phyloP scores from a whole-genome alignment of 2,329 filamentous ascomycete species.

The Cladosporium velox region DNA sequence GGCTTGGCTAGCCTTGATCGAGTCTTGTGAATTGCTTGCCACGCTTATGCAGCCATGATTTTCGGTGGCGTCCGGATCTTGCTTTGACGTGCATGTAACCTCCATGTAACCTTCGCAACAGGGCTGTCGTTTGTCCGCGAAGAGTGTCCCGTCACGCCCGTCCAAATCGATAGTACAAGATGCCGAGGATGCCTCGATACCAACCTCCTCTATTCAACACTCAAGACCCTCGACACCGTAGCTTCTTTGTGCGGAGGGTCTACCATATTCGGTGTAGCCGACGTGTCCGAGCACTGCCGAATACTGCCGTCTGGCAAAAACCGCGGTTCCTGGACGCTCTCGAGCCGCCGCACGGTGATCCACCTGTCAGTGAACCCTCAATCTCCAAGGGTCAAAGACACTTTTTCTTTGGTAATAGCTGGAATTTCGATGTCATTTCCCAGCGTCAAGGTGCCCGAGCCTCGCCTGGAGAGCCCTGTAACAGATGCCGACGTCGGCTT shows the following conservation, averaged over 20 bases:
- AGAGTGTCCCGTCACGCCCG: not conserved
- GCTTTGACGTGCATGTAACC: not conserved
- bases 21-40: constrained; percentile 17
- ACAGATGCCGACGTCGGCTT: not conserved
- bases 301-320: not conserved
- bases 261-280: constrained; percentile 14
- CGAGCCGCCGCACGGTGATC: not conserved
- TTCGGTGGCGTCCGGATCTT: constrained; percentile 2
- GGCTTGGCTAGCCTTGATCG: constrained; percentile 18
- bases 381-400: constrained; percentile 15
- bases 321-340: constrained; percentile 7
- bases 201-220: not conserved
- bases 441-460: constrained; percentile 3
- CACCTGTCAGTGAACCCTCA: constrained; percentile 16
- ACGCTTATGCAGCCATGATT: not conserved
- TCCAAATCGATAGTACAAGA: not conserved
- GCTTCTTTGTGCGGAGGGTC: not conserved
- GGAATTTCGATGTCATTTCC: constrained; percentile 13
- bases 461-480: constrained; percentile 8
- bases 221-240: constrained; percentile 2
- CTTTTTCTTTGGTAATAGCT: not conserved
- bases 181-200: not conserved
- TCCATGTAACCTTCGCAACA: not conserved
- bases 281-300: constrained; percentile 10
- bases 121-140: not conserved